Evolutionary conservation across 495 filamentous ascomycete genomes (phyloP).

Genomic region (Aspergillus ellipticus): DNA sequence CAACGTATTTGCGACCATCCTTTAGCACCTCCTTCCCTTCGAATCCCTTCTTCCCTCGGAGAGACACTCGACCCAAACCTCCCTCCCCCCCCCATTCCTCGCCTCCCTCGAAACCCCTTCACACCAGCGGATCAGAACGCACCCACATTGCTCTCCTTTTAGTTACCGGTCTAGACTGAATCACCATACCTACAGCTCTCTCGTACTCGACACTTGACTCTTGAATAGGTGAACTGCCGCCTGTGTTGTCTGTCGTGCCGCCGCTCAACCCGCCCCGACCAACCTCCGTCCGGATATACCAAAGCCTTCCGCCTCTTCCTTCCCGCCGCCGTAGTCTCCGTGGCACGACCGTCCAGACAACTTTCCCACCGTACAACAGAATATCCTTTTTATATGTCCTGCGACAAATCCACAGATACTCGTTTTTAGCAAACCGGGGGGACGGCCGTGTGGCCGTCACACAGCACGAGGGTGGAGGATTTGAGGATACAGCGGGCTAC

Average conservation of each 20-base stretch:
- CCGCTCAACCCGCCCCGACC: not conserved
- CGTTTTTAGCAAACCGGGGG: slow-evolving; percentile 29
- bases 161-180: not conserved
- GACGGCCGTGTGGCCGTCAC: slow-evolving; percentile 50
- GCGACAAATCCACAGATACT: slow-evolving; percentile 12
- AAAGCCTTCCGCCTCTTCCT: slow-evolving; percentile 1
- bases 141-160: not conserved
- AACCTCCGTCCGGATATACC: not conserved
- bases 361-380: not conserved
- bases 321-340: not conserved
- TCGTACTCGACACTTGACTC: not conserved
- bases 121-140: not conserved
- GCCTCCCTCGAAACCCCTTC: not conserved
- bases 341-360: not conserved
- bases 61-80: not conserved
- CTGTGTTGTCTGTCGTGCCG: not conserved
- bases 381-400: slow-evolving; percentile 20
- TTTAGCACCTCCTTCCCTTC: not conserved
- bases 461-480: slow-evolving; percentile 36
- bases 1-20: not conserved
- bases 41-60: not conserved
- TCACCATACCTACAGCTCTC: not conserved
- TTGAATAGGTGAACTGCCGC: not conserved
- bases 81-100: not conserved
- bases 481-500: slow-evolving; percentile 16